phyloP scores from a whole-genome alignment of 768 basidiomycete species.

The Boletus sp. region DNA sequence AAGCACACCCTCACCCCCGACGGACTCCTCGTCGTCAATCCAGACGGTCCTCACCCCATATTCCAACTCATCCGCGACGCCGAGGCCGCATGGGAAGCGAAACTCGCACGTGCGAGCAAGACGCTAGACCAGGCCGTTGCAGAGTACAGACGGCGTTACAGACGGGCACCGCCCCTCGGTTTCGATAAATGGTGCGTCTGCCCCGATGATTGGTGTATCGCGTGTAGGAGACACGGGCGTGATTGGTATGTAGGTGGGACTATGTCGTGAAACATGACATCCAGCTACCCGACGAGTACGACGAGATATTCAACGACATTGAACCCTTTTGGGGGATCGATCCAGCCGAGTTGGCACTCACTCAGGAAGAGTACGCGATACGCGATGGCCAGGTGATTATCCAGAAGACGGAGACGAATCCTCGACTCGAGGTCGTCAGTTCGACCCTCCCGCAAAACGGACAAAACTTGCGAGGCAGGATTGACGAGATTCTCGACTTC shows the following conservation, averaged over 20 bases:
- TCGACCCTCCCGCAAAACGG: slow-evolving; percentile 7
- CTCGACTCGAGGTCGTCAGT: slow-evolving; percentile 14
- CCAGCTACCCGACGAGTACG: slow-evolving; percentile 45
- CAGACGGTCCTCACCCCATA: slow-evolving; percentile 41
- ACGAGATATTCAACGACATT: slow-evolving; percentile 40
- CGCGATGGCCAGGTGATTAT: slow-evolving; percentile 17
- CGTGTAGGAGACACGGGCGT: slow-evolving; percentile 14
- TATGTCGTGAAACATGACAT: slow-evolving; percentile 39
- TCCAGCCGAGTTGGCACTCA: slow-evolving; percentile 23
- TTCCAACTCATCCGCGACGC: slow-evolving; percentile 39
- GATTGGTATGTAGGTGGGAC: no score
- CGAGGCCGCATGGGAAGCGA: slow-evolving; percentile 35
- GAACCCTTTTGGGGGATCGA: slow-evolving; percentile 37
- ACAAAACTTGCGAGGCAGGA: background rate
- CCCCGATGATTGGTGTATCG: no score
- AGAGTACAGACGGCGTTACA: slow-evolving; percentile 38
- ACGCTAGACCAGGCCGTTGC: slow-evolving; percentile 36
- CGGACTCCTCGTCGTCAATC: slow-evolving; percentile 35
- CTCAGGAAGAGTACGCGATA: slow-evolving; percentile 22
- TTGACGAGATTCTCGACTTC: slow-evolving; percentile 20
- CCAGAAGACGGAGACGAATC: slow-evolving; percentile 12
- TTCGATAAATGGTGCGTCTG: slow-evolving; percentile 42
- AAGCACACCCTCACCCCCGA: no score
- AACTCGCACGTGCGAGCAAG: no score
- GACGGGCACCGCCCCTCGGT: slow-evolving; percentile 36